phyloP scores from a whole-genome alignment of 257 asterid genomes.

The Penstemon eatonii region DNA sequence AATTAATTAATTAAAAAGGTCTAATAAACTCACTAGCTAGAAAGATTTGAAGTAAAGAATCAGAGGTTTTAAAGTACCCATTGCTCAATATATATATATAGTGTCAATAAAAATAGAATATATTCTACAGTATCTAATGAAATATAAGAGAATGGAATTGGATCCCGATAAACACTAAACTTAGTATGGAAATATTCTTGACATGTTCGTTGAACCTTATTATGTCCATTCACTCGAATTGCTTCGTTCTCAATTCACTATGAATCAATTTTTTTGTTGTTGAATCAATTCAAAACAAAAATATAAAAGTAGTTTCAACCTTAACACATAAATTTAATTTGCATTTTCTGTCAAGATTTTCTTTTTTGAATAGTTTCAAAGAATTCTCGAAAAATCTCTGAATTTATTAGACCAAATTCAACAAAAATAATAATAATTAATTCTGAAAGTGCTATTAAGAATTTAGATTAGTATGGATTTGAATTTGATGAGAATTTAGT shows the following conservation, averaged over 20 bases:
- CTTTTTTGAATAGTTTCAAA: too few species aligned
- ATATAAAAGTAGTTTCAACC: too few species aligned
- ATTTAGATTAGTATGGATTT: too few species aligned
- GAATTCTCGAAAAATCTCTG: too few species aligned
- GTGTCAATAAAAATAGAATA: not conserved
- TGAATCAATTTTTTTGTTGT: too few species aligned
- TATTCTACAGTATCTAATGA: constrained; percentile 15
- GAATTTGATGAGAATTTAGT: too few species aligned
- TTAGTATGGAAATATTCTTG: constrained; percentile 9
- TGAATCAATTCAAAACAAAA: too few species aligned
- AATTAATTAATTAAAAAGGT: not conserved
- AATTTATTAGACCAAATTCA: too few species aligned
- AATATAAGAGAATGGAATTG: constrained; percentile 18
- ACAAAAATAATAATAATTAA: too few species aligned
- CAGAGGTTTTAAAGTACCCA: not conserved
- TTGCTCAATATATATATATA: constrained; percentile 7
- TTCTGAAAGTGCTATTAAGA: too few species aligned
- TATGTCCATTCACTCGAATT: not conserved
- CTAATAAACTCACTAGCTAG: not conserved
- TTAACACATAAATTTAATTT: too few species aligned
- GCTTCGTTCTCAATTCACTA: not conserved
- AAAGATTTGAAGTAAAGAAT: not conserved
- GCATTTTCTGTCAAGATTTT: too few species aligned
- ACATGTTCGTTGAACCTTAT: constrained; percentile 1
- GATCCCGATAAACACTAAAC: constrained; percentile 26